Evolutionary conservation across 2,329 filamentous ascomycete species (phyloP).

Genomic region (Apiospora phragmitis): DNA sequence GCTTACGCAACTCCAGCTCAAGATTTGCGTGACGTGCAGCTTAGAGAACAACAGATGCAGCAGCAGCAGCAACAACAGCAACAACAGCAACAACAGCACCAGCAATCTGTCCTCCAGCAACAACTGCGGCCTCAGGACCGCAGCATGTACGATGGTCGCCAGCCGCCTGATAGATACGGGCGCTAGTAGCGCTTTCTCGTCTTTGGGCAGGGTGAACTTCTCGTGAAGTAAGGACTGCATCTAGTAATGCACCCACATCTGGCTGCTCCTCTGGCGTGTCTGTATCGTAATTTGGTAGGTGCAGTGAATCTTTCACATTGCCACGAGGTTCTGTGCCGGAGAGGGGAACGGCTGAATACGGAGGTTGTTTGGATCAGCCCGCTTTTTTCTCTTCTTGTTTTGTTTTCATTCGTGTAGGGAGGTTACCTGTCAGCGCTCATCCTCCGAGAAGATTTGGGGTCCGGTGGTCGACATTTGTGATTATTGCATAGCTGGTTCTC

Average conservation of each 20-base stretch:
- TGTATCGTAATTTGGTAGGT: background rate
- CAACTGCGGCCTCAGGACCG: slow-evolving; percentile 45
- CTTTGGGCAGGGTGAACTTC: background rate
- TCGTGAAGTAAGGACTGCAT: background rate
- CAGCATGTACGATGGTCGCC: slow-evolving; percentile 37
- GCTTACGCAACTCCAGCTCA: slow-evolving; percentile 35
- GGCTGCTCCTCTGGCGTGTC: background rate
- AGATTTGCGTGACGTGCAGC: slow-evolving; percentile 37
- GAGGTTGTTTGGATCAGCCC: background rate
- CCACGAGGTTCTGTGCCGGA: background rate
- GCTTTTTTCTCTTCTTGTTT: background rate
- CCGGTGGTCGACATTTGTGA: background rate
- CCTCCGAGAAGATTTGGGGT: background rate
- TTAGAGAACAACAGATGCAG: slow-evolving; percentile 36
- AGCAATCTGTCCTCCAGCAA: slow-evolving; percentile 36
- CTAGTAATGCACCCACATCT: background rate
- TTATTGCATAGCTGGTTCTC: background rate
- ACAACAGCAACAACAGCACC: slow-evolving; percentile 32
- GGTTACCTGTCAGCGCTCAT: slow-evolving; percentile 3
- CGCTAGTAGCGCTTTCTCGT: slow-evolving; percentile 31
- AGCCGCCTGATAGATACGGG: slow-evolving; percentile 45
- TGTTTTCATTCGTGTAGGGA: background rate
- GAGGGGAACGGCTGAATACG: background rate
- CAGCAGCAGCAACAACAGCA: slow-evolving; percentile 16
- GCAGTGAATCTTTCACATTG: background rate